Percentiles rank a stretch among this genome's conserved stretches.
These are phyloP conservation scores for Vickermania ingenoplastis DNA, from an alignment of 208 protist species.

Conservation along the genomic window DNA sequence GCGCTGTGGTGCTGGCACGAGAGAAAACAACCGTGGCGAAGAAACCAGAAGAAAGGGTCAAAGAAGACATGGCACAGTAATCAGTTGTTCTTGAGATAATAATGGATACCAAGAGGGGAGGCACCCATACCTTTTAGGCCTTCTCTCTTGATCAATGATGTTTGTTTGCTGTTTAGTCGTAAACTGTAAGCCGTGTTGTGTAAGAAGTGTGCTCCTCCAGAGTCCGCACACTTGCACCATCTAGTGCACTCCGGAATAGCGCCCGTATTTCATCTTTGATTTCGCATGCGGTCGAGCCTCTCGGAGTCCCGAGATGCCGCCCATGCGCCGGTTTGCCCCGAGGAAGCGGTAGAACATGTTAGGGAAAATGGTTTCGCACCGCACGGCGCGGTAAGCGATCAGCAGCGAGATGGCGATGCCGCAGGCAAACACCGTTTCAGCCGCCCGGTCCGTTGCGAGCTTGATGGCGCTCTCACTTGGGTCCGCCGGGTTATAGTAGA, in stretches of 20 bases:
- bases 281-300: slow-evolving; percentile 53
- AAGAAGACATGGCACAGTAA: too few relatives aligned
- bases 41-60: too few relatives aligned
- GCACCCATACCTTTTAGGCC: too few relatives aligned
- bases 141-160: too few relatives aligned
- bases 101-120: too few relatives aligned
- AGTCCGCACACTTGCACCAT: too few relatives aligned
- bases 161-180: too few relatives aligned
- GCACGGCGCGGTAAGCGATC: slow-evolving; percentile 71
- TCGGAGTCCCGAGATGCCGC: slow-evolving; percentile 59
- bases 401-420: slow-evolving; percentile 57
- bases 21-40: too few relatives aligned
- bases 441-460: slow-evolving; percentile 66
- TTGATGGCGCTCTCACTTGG: slow-evolving; percentile 81
- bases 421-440: slow-evolving; percentile 57
- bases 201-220: too few relatives aligned
- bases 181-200: too few relatives aligned
- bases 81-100: too few relatives aligned
- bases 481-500: slow-evolving; percentile 84
- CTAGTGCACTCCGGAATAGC: slow-evolving; percentile 48
- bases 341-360: slow-evolving; percentile 89
- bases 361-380: slow-evolving; percentile 88
- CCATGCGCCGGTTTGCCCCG: slow-evolving; percentile 57
- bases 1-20: too few relatives aligned
- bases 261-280: slow-evolving; percentile 81